phyloP scores from a whole-genome alignment of 148 eudicot species.

The Diospyros kaki region DNA sequence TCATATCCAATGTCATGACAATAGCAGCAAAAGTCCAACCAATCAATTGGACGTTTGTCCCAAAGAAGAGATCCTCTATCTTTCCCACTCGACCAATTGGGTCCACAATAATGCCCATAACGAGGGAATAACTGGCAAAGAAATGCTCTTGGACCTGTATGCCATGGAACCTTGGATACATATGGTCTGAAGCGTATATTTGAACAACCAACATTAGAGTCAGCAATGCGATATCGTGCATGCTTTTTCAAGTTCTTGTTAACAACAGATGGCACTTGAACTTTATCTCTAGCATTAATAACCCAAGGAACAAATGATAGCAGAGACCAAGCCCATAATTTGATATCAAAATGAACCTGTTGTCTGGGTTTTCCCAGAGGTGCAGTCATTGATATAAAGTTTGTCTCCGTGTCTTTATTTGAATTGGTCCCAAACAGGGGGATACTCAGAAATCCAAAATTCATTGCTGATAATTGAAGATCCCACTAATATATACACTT shows the following conservation, averaged over 20 bases:
- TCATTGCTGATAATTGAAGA: constrained; percentile 26
- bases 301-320: constrained; percentile 65
- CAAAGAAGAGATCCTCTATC: constrained; percentile 80
- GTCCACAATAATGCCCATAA: constrained; percentile 97
- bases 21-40: constrained; percentile 97
- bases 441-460: constrained; percentile 34
- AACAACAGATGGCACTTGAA: constrained; percentile 54
- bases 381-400: constrained; percentile 23
- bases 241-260: constrained; percentile 56
- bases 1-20: constrained; percentile 99
- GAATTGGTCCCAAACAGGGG: constrained; percentile 37
- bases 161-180: constrained; percentile 96
- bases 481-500: constrained; percentile 8
- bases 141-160: constrained; percentile 82
- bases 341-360: constrained; percentile 32
- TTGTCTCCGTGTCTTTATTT: constrained; percentile 25
- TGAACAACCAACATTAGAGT: constrained; percentile 29
- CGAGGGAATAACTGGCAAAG: constrained; percentile 91
- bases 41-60: constrained; percentile 96
- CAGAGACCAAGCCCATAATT: constrained; percentile 51
- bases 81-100: constrained; percentile 99
- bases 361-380: constrained; percentile 29
- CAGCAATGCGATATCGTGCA: constrained; percentile 30
- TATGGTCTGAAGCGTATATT: constrained; percentile 78
- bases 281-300: constrained; percentile 35